Conservation (phyloP, 257 asterid species). For the Solanum raphanifolium region DNA sequence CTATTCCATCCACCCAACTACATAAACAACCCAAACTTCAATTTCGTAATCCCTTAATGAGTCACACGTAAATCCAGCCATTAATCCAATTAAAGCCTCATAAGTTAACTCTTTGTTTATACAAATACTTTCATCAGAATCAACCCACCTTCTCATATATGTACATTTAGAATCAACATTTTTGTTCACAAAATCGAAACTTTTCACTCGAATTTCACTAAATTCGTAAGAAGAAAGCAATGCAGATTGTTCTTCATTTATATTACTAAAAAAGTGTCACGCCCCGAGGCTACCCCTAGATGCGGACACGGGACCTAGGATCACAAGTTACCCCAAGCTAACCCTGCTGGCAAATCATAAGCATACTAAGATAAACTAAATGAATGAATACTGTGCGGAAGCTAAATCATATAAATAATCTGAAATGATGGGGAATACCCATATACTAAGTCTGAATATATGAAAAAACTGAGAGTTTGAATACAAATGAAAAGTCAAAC, state of each 20-base stretch:
- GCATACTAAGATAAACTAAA: too few species aligned
- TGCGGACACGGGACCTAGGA: too few species aligned
- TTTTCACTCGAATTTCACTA: neutral
- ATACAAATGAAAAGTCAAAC: too few species aligned
- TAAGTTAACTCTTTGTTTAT: conserved; percentile 67
- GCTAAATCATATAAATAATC: too few species aligned
- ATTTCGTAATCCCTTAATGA: conserved; percentile 71
- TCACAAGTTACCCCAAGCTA: too few species aligned
- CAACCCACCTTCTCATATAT: conserved; percentile 9
- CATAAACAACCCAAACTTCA: conserved; percentile 62
- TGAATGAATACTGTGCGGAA: too few species aligned
- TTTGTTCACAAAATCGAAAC: conserved; percentile 4
- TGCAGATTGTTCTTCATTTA: neutral
- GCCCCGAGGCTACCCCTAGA: too few species aligned
- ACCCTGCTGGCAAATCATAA: too few species aligned
- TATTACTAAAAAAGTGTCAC: neutral
- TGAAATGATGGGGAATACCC: too few species aligned
- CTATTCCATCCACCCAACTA: conserved; percentile 81
- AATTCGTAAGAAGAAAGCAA: neutral
- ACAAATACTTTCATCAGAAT: conserved; percentile 73
- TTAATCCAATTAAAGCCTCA: conserved; percentile 67
- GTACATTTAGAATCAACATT: neutral
- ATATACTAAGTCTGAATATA: too few species aligned
- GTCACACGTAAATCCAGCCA: conserved; percentile 67
- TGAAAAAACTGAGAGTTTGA: too few species aligned